These are phyloP conservation scores for Naganishia liquefaciens DNA, from an alignment of 1,284 basidiomycete genomes.

Conservation along the genomic window DNA sequence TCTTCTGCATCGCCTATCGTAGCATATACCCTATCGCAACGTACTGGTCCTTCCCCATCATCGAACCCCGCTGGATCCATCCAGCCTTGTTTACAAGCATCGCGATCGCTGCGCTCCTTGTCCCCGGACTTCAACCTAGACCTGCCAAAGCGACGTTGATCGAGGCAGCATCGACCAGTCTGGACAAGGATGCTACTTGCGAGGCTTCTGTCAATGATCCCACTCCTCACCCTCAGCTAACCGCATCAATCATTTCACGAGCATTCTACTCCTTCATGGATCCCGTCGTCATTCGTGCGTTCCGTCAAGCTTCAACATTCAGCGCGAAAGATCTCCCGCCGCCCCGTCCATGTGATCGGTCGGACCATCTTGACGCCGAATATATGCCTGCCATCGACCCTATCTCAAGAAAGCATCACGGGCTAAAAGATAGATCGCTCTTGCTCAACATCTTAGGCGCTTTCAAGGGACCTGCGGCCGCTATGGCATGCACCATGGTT, in stretches of 20 bases:
- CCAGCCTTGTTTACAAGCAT: slow-evolving; percentile 54
- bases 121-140: slow-evolving; percentile 59
- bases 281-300: slow-evolving; percentile 57
- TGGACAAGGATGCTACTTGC: slow-evolving; percentile 50
- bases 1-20: slow-evolving; percentile 61
- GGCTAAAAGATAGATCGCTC: slow-evolving; percentile 44
- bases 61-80: slow-evolving; percentile 49
- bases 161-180: not conserved
- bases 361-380: slow-evolving; percentile 53
- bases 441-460: slow-evolving; percentile 39
- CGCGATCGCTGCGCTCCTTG: slow-evolving; percentile 54
- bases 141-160: slow-evolving; percentile 13
- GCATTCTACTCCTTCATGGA: slow-evolving; percentile 64
- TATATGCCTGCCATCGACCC: slow-evolving; percentile 52
- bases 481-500: slow-evolving; percentile 44
- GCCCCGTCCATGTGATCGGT: slow-evolving; percentile 62
- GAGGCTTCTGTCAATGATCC: slow-evolving; percentile 52
- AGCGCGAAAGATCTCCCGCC: slow-evolving; percentile 57
- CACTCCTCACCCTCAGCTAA: slow-evolving; percentile 66
- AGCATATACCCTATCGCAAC: slow-evolving; percentile 66
- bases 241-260: slow-evolving; percentile 62
- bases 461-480: slow-evolving; percentile 42
- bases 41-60: slow-evolving; percentile 52
- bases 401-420: slow-evolving; percentile 41
- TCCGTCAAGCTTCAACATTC: slow-evolving; percentile 43